Percentiles rank a stretch among this genome's conserved stretches.
These are phyloP conservation scores for Aspergillus fructus DNA, from an alignment of 2,329 filamentous ascomycete genomes.

Conservation along the genomic window DNA sequence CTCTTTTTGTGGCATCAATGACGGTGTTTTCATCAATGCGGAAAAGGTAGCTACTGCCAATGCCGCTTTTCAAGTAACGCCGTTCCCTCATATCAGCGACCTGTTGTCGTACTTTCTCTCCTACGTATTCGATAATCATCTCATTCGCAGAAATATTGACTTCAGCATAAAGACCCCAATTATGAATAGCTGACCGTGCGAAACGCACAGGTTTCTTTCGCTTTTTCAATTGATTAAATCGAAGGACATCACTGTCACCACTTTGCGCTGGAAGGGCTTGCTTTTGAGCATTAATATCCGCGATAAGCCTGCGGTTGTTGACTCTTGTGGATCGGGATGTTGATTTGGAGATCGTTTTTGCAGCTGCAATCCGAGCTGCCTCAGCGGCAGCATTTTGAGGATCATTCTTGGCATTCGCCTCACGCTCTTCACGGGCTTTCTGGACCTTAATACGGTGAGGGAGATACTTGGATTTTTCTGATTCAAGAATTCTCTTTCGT, in stretches of 20 bases:
- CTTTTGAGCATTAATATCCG: constrained; percentile 94
- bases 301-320: constrained; percentile 90
- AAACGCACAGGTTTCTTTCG: constrained; percentile 99
- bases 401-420: constrained; percentile 67
- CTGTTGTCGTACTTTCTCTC: constrained; percentile 93
- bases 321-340: constrained; percentile 91
- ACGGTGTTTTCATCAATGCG: constrained; percentile 97
- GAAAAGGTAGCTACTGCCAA: constrained; percentile 96
- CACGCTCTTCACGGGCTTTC: constrained; percentile 85
- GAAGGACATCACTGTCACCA: constrained; percentile 82
- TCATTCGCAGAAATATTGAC: constrained; percentile 96
- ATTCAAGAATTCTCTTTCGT: constrained; percentile 91
- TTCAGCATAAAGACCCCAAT: constrained; percentile 97
- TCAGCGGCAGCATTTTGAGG: constrained; percentile 66
- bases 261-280: constrained; percentile 68
- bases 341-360: constrained; percentile 80
- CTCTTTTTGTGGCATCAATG: constrained; percentile 97
- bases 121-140: constrained; percentile 99
- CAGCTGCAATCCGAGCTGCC: constrained; percentile 69
- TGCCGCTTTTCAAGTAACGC: constrained; percentile 90
- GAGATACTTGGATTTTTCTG: constrained; percentile 96
- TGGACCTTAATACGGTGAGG: constrained; percentile 97
- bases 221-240: constrained; percentile 99
- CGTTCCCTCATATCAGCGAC: constrained; percentile 95
- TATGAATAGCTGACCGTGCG: constrained; percentile 95